Base-by-base conservation (phyloP, 148 eudicot species). In the Rhododendron molle region DNA sequence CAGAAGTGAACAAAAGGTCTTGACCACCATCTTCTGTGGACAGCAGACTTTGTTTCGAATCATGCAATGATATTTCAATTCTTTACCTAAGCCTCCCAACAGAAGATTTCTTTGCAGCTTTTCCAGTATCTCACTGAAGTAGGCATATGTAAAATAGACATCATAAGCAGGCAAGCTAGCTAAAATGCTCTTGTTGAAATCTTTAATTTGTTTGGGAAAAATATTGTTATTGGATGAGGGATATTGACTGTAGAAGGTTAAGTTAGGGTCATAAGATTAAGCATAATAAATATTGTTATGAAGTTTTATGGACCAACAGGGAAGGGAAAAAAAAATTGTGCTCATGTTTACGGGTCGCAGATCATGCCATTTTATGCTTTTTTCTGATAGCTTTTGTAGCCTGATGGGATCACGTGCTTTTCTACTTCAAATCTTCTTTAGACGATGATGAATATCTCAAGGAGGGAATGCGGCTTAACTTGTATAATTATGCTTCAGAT, bases 401-500 rank as follows among this genome's bases (percentile, higher is more conserved):
- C 78, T 54, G 49, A 40, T 38, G 18, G 3, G 30, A 20, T 62
- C 47, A 30, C 46, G 30, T 16, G 69, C 12, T 18, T 8, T 40
- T 46, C 44, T 85, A 40, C 20, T 65, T 67, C 26, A 46, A 46
- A 78, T 50, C 26, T 15, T 40, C 67, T 14, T 80, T 8, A 49
- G 20, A 44, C n/a, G 52, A 32, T 58, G 52, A 84, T 40, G 52
- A 26, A 56, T 77, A 38, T n/a, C 44, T 46, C 34, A 34, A 7
- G 20, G 38, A 32, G 16, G 58, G 54, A 2, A 15, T 60, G 26
- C 13, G 1, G 32, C 83, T 79, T 87, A 83, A 85, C 78, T 72
- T 85, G 11, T 90, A 73, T 30, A 73, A 76, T 62, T 30, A 46
- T 89, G 89, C 30, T 88, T 83, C 91, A 97, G 99, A 89, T 95